phyloP scores from a whole-genome alignment of 2,329 filamentous ascomycete species.

The Calonectria multiphialidica region DNA sequence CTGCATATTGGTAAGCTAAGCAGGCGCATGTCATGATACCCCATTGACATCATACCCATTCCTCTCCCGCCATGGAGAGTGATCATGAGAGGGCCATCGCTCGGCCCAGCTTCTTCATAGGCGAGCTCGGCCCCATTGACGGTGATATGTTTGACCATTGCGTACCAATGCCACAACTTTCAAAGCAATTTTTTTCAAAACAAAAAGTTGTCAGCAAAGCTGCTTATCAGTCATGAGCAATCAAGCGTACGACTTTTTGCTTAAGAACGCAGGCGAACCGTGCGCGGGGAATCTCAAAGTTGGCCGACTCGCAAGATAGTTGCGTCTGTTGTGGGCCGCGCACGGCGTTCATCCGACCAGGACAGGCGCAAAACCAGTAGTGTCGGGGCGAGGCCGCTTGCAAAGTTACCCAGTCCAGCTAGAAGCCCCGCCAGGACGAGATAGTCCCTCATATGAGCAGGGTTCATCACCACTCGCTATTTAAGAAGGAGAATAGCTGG shows the following conservation, averaged over 20 bases:
- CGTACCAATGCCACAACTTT: background rate
- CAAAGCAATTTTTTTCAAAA: background rate
- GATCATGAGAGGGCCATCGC: constrained; percentile 30
- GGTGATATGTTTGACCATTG: constrained; percentile 20
- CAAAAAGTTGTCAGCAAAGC: background rate
- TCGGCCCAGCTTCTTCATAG: constrained; percentile 24
- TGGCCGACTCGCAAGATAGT: constrained; percentile 5
- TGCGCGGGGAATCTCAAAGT: background rate
- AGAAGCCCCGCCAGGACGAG: background rate
- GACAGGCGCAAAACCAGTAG: background rate
- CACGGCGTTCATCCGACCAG: background rate
- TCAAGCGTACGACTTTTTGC: background rate
- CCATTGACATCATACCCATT: constrained; percentile 24
- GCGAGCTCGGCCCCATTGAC: constrained; percentile 31
- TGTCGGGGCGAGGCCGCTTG: background rate
- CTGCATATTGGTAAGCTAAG: constrained; percentile 10
- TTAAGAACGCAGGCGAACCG: background rate
- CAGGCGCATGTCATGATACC: constrained; percentile 1
- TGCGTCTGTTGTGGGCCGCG: background rate
- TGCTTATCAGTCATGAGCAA: constrained; percentile 5
- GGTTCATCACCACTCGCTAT: background rate
- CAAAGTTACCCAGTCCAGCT: constrained; percentile 11
- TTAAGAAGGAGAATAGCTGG: background rate
- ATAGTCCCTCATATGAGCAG: background rate
- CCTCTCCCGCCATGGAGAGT: constrained; percentile 34